These are phyloP conservation scores for Corylus avellana DNA, from an alignment of 306 rosid species.

Conservation along the genomic window DNA sequence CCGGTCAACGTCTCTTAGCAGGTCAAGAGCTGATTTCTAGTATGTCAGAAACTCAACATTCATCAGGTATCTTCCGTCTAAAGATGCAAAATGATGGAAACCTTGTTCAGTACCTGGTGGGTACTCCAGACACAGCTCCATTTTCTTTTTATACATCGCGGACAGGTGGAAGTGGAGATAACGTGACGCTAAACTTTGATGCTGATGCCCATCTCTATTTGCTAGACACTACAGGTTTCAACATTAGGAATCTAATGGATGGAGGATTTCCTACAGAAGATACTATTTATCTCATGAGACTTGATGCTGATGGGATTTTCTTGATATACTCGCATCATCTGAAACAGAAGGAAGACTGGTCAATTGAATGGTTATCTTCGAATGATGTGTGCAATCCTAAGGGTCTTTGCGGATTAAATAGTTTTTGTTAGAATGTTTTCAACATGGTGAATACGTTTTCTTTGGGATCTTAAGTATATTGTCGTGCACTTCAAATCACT, in stretches of 20 bases:
- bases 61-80: conserved; percentile 21
- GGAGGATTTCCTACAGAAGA: not conserved
- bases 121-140: not conserved
- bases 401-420: not conserved
- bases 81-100: conserved; percentile 23
- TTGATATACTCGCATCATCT: not conserved
- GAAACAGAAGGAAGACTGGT: not conserved
- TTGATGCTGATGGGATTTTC: not conserved
- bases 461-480: no score
- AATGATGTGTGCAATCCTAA: not conserved
- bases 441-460: no score
- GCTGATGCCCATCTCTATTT: not conserved
- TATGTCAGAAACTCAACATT: conserved; percentile 13
- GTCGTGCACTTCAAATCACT: no score
- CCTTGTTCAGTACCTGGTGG: conserved; percentile 29
- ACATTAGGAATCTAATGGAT: not conserved
- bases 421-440: no score
- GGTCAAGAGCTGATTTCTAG: conserved; percentile 2
- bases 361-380: not conserved
- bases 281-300: not conserved
- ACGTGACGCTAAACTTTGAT: conserved; percentile 18
- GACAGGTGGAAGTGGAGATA: not conserved
- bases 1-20: not conserved
- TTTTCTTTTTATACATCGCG: not conserved
- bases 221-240: not conserved